Conservation (phyloP, 257 asterid species). For the Solanum tarijense region DNA sequence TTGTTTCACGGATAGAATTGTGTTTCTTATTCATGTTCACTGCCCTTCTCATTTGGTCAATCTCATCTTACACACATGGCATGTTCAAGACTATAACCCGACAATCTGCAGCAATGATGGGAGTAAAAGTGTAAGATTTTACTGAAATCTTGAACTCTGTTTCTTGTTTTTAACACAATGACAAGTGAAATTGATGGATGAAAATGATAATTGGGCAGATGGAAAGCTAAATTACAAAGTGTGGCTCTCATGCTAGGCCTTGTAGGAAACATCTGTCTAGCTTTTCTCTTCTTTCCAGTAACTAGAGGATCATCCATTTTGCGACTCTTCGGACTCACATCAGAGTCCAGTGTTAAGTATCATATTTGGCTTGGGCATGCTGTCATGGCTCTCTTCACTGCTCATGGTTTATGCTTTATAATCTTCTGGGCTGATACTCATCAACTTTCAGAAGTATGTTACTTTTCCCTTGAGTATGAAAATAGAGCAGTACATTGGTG, state of each 20-base stretch:
- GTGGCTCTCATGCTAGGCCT: slow-evolving; percentile 40
- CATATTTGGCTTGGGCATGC: slow-evolving; percentile 70
- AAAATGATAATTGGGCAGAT: slow-evolving; percentile 19
- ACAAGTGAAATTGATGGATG: background rate
- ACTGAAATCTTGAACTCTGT: background rate
- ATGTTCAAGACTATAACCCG: slow-evolving; percentile 29
- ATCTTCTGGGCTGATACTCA: slow-evolving; percentile 39
- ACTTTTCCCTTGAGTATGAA: background rate
- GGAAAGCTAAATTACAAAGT: slow-evolving; percentile 42
- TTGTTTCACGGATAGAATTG: slow-evolving; percentile 33
- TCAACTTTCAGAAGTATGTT: slow-evolving; percentile 30
- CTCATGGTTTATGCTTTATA: slow-evolving; percentile 39
- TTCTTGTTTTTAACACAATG: background rate
- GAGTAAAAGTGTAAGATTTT: slow-evolving; percentile 28
- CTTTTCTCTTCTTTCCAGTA: slow-evolving; percentile 53
- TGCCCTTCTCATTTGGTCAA: slow-evolving; percentile 50
- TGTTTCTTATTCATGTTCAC: slow-evolving; percentile 36
- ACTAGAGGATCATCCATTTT: slow-evolving; percentile 53
- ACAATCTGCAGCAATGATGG: slow-evolving; percentile 1
- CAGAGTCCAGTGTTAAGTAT: slow-evolving; percentile 64
- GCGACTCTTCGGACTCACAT: slow-evolving; percentile 51
- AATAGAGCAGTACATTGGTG: background rate
- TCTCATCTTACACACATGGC: slow-evolving; percentile 27
- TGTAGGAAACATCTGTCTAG: slow-evolving; percentile 45
- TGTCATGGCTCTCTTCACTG: slow-evolving; percentile 34